Percentiles rank a stretch among this genome's conserved stretches.
Conservation (phyloP, 1,139 yeast species). For the Yamadazyma oceani region DNA sequence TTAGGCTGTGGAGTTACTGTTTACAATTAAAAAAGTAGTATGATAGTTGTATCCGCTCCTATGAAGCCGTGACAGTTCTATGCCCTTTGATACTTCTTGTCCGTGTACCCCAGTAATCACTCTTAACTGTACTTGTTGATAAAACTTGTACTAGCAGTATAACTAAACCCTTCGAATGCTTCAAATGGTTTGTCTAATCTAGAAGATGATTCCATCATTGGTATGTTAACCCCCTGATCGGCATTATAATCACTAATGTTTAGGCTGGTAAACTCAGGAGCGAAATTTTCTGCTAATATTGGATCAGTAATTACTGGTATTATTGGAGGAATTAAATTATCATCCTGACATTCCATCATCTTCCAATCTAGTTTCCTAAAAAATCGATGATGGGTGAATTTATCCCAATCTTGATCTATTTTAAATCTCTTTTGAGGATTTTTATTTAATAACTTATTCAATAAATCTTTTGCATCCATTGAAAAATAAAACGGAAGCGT, state of each 20-base stretch:
- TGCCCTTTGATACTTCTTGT: no score
- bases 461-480: slow-evolving; percentile 76
- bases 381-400: slow-evolving; percentile 28
- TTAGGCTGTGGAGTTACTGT: no score
- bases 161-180: slow-evolving; percentile 28
- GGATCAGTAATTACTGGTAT: slow-evolving; percentile 37
- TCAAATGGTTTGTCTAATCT: slow-evolving; percentile 8
- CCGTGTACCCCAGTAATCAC: no score
- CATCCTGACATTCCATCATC: slow-evolving; percentile 22
- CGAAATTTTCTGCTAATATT: slow-evolving; percentile 34
- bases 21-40: no score
- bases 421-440: slow-evolving; percentile 72
- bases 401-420: slow-evolving; percentile 50
- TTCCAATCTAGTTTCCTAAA: slow-evolving; percentile 34
- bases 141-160: slow-evolving; percentile 30
- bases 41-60: no score
- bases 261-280: slow-evolving; percentile 30
- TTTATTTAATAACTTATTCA: slow-evolving; percentile 68
- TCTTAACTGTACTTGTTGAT: slow-evolving; percentile 13
- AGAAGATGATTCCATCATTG: slow-evolving; percentile 2
- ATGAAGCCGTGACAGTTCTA: no score
- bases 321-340: slow-evolving; percentile 26
- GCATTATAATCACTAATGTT: slow-evolving; percentile 23
- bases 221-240: slow-evolving; percentile 16
- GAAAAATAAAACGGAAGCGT: slow-evolving; percentile 77